These are phyloP conservation scores for Parathielavia hyrcaniae DNA, from an alignment of 495 filamentous ascomycete genomes.

Conservation along the genomic window DNA sequence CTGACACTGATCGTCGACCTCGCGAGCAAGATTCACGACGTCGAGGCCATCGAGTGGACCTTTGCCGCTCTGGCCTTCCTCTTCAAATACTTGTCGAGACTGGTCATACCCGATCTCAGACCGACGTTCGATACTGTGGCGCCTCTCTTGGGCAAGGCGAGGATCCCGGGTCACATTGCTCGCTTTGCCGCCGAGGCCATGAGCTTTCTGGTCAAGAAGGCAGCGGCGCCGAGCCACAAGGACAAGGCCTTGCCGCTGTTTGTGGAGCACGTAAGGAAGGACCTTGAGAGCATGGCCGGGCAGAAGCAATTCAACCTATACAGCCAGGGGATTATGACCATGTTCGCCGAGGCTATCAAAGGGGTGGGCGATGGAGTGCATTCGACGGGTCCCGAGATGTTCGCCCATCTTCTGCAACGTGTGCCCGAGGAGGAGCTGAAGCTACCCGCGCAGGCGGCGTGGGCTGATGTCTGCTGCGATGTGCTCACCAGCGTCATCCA, in stretches of 20 bases:
- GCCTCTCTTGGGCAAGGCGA: conserved; percentile 75
- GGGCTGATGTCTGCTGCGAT: conserved; percentile 63
- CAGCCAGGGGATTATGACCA: conserved; percentile 78
- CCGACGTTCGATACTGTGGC: conserved; percentile 77
- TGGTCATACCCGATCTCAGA: conserved; percentile 76
- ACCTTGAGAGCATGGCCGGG: conserved; percentile 51
- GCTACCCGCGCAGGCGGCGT: conserved; percentile 38
- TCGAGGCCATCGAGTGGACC: conserved; percentile 91
- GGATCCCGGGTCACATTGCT: conserved; percentile 74
- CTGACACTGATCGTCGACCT: conserved; percentile 59
- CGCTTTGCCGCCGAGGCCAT: conserved; percentile 91
- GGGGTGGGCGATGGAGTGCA: conserved; percentile 73
- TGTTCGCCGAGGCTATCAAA: conserved; percentile 84
- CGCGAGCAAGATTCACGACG: conserved; percentile 44
- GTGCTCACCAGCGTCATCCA: conserved; percentile 75
- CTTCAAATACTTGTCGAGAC: conserved; percentile 88
- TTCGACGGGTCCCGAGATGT: conserved; percentile 68
- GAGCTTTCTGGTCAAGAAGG: conserved; percentile 88
- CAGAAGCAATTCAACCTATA: conserved; percentile 55
- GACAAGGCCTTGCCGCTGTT: conserved; percentile 65
- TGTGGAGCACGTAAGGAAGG: conserved; percentile 59
- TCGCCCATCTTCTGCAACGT: conserved; percentile 53
- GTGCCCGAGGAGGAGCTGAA: conserved; percentile 47
- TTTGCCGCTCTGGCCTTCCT: conserved; percentile 92
- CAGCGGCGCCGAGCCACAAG: conserved; percentile 64